Conservation (phyloP, 495 filamentous ascomycete species). For the Astrothelium subdiscretum region DNA sequence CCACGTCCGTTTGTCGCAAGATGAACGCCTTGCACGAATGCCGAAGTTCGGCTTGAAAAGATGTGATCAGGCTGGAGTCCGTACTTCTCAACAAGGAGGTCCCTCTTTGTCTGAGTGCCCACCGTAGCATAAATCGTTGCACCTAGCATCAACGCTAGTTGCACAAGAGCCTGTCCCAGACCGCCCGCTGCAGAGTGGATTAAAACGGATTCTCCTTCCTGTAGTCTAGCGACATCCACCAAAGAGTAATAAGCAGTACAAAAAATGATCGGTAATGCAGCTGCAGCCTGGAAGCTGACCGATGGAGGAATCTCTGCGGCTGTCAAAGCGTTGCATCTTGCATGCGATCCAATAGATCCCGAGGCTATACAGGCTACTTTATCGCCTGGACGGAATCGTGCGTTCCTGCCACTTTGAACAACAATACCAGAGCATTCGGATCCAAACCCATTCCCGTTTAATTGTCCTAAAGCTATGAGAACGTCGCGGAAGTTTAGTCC, state of each 20-base stretch:
- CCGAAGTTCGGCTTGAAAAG: conserved; percentile 10
- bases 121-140: conserved; percentile 38
- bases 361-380: not conserved
- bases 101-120: conserved; percentile 29
- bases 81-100: conserved; percentile 28
- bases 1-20: conserved; percentile 8
- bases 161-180: conserved; percentile 38
- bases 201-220: conserved; percentile 32
- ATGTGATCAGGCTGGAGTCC: conserved; percentile 33
- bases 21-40: conserved; percentile 1
- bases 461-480: not conserved
- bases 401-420: not conserved
- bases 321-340: not conserved
- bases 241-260: conserved; percentile 33
- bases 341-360: not conserved
- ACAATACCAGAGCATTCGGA: not conserved
- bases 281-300: too few relatives aligned
- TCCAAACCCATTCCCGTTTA: not conserved
- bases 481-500: conserved; percentile 5
- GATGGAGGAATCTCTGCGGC: not conserved
- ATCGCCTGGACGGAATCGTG: not conserved
- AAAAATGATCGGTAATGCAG: not conserved
- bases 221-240: conserved; percentile 23
- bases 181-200: conserved; percentile 41
- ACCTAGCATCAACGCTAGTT: conserved; percentile 28